Percentiles rank a stretch among this genome's conserved stretches.
Conservation (phyloP, 441 rosid genomes). For the Euphorbia schlechtendalii region DNA sequence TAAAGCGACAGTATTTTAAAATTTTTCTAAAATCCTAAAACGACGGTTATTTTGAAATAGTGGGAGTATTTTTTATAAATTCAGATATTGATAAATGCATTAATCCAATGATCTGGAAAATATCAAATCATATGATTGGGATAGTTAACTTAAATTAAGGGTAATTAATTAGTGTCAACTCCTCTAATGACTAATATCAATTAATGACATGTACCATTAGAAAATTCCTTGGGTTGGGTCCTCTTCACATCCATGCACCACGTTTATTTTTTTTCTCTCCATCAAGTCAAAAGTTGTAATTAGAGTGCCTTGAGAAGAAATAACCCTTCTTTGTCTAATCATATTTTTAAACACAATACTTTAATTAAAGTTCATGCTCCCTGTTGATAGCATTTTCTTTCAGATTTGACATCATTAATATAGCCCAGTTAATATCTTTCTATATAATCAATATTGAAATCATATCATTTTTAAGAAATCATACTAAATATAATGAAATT, state of each 20-base stretch:
- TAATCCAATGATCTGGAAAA: no score
- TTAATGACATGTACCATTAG: conserved; percentile 9
- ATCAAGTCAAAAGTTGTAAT: conserved; percentile 43
- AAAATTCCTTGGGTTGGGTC: conserved; percentile 29
- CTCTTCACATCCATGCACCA: conserved; percentile 25
- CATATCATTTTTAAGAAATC: no score
- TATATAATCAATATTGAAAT: no score
- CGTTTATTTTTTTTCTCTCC: conserved; percentile 16
- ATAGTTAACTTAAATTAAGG: no score
- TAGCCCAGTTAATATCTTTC: background rate
- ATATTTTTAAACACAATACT: conserved; percentile 18
- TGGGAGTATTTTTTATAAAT: no score
- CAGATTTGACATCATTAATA: conserved; percentile 35
- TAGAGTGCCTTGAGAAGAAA: conserved; percentile 40
- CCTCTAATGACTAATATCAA: background rate
- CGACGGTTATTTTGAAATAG: no score
- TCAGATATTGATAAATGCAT: no score
- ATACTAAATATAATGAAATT: no score
- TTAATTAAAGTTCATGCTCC: conserved; percentile 22
- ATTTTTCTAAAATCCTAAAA: no score
- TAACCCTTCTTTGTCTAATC: conserved; percentile 26
- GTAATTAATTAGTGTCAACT: conserved; percentile 22
- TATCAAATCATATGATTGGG: no score
- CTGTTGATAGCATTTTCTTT: conserved; percentile 16
- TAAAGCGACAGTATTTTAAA: no score